Base-by-base conservation (phyloP, 1,139 yeast species). In the Citeromyces siamensis region DNA sequence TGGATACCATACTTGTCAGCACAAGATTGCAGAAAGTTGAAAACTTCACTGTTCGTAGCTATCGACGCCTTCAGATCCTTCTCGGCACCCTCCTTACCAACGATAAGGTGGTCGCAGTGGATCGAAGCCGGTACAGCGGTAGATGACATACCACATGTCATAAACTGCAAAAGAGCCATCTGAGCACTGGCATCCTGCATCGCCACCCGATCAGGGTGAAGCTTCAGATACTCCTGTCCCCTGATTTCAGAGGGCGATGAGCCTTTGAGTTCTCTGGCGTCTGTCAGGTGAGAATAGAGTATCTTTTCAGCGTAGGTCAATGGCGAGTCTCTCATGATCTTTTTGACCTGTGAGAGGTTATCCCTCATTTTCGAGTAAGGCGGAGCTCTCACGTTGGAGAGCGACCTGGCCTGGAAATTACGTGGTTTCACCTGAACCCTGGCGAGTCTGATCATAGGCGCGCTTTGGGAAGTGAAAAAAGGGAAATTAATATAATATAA, bases 181-280 rank as follows among this genome's bases (percentile, higher is more conserved):
- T 90, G 98, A 2, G 98, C 98, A 18, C 95, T 82, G 1, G 98
- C 98, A 63, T 90, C 98, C 64, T 90, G 98, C 96, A 88, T 88
- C 19, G 98, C 98, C 16, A 90, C 98, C 51, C 98, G 72, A 56
- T 90, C 98, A n/a, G 98, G 98, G 53, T 78, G 72, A 49, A 90
- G 68, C 64, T 90, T 90, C 55, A 90, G 71, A 56, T 90, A 90
- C 42, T 83, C 74, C 42, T 72, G 58, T 37, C 98, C 98, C 50
- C 98, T 72, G 45, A 88, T 71, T 42, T 75, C 68, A 35, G 64
- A 53, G 6, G 28, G 28, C 7, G 73, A 60, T 41, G 64, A 58
- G 18, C 75, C 71, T 31, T 57, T 52, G 40, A 85, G 64, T 46
- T 84, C 95, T 50, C 82, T 90, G 6, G 95, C 94, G 52, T 84